Evolutionary conservation across 805 yeast genomes (phyloP).

Genomic region (Kazachstania africana): DNA sequence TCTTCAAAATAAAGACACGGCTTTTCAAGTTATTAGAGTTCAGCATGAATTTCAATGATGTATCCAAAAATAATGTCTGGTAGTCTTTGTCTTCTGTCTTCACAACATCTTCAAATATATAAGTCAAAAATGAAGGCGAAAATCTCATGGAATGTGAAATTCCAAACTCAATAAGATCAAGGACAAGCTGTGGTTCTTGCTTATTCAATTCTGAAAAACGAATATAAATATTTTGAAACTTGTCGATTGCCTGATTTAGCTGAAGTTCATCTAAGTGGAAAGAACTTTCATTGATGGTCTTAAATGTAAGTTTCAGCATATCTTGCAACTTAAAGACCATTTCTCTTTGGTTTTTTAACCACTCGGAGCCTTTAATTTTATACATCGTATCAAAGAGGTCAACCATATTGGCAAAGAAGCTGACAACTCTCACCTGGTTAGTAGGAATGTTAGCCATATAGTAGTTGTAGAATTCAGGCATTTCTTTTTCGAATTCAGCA

Average conservation of each 20-base stretch:
- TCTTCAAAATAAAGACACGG: constrained; percentile 48
- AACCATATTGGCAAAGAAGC: constrained; percentile 54
- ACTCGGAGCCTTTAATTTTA: constrained; percentile 35
- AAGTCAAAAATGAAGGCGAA: constrained; percentile 39
- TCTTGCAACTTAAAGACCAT: constrained; percentile 19
- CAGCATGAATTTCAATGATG: constrained; percentile 39
- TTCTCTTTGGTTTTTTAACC: constrained; percentile 42
- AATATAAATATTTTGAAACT: constrained; percentile 42
- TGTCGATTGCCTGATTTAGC: constrained; percentile 55
- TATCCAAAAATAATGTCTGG: constrained; percentile 40
- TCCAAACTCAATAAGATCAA: constrained; percentile 33
- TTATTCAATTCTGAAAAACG: constrained; percentile 25
- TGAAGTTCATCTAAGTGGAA: constrained; percentile 43
- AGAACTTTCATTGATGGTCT: constrained; percentile 15
- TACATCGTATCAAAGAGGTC: constrained; percentile 50
- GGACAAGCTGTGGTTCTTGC: constrained; percentile 25
- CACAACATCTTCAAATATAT: constrained; percentile 45
- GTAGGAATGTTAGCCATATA: constrained; percentile 34
- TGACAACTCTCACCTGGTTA: constrained; percentile 25
- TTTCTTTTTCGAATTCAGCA: constrained; percentile 39
- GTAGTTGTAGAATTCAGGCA: constrained; percentile 37
- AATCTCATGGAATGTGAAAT: constrained; percentile 11
- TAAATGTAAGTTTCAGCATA: constrained; percentile 17
- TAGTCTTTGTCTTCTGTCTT: constrained; percentile 33
- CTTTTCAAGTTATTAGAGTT: constrained; percentile 39